A percentile compares a stretch with the other conserved stretches of the same genome.
Conservation (phyloP, 768 basidiomycete species). For the Rhizopogon sp. region DNA sequence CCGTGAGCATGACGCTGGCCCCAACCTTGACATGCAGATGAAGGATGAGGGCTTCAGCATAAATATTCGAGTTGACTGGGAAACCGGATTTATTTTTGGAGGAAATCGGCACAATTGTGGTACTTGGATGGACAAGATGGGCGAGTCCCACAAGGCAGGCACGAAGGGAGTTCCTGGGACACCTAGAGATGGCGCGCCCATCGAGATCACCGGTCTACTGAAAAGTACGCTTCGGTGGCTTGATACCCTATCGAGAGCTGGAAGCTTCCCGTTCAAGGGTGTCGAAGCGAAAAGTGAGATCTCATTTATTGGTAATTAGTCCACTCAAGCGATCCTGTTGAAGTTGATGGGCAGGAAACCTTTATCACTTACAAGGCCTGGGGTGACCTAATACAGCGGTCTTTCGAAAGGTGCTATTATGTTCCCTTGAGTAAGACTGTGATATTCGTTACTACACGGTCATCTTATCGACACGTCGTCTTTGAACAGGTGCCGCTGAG, state of each 20-base stretch:
- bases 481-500: constrained; percentile 54
- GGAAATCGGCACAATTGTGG: constrained; percentile 86
- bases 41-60: constrained; percentile 88
- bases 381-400: constrained; percentile 75
- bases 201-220: constrained; percentile 91
- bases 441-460: neutral
- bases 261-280: constrained; percentile 86
- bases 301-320: neutral
- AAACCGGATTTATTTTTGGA: constrained; percentile 83
- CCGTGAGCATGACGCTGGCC: constrained; percentile 94
- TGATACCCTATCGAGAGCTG: constrained; percentile 52
- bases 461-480: neutral
- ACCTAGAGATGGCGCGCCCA: constrained; percentile 90
- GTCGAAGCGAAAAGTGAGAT: constrained; percentile 73
- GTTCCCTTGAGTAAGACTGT: constrained; percentile 64
- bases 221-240: constrained; percentile 95
- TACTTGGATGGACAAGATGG: constrained; percentile 99
- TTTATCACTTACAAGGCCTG: constrained; percentile 88
- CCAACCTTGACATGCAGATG: constrained; percentile 98
- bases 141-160: constrained; percentile 85
- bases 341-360: constrained; percentile 66
- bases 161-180: constrained; percentile 96
- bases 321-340: constrained; percentile 3
- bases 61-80: constrained; percentile 93
- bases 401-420: constrained; percentile 90